Evolutionary conservation across 768 basidiomycete genomes (phyloP).

Genomic region (Mycena pura): DNA sequence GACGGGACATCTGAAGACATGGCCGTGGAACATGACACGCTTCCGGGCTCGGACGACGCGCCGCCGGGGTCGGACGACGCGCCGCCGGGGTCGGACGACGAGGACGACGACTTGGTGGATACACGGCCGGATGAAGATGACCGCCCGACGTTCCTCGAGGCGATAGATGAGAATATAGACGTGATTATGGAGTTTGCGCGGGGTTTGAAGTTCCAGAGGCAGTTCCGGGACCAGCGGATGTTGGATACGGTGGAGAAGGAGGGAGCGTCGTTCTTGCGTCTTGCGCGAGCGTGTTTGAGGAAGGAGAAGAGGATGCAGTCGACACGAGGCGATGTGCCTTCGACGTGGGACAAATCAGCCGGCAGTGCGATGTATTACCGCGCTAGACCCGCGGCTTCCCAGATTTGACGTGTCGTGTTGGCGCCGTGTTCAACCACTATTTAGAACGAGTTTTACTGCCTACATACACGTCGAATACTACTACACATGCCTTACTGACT

Average conservation of each 20-base stretch:
- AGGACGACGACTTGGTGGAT: conserved; percentile 22
- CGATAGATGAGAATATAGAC: conserved; percentile 26
- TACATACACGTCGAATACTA: not conserved
- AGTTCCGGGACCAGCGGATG: conserved; percentile 34
- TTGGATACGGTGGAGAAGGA: conserved; percentile 29
- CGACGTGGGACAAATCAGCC: conserved; percentile 32
- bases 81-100: conserved; percentile 8
- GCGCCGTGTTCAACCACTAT: not conserved
- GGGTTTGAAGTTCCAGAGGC: conserved; percentile 32
- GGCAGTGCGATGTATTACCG: conserved; percentile 16
- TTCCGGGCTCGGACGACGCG: not conserved
- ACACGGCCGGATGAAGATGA: not conserved
- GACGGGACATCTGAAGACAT: no score
- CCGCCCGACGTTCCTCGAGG: conserved; percentile 25
- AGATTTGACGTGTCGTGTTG: not conserved
- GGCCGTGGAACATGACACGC: not conserved
- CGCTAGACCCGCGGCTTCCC: conserved; percentile 3
- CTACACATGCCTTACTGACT: not conserved
- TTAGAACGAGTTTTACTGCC: not conserved
- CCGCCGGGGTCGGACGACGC: not conserved
- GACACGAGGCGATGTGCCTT: conserved; percentile 18
- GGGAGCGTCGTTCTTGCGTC: conserved; percentile 27
- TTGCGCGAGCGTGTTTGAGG: conserved; percentile 29
- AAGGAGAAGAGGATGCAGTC: conserved; percentile 29
- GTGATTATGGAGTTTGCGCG: conserved; percentile 26